Base-by-base conservation (phyloP, 306 rosid species). In the Canavalia gladiata region DNA sequence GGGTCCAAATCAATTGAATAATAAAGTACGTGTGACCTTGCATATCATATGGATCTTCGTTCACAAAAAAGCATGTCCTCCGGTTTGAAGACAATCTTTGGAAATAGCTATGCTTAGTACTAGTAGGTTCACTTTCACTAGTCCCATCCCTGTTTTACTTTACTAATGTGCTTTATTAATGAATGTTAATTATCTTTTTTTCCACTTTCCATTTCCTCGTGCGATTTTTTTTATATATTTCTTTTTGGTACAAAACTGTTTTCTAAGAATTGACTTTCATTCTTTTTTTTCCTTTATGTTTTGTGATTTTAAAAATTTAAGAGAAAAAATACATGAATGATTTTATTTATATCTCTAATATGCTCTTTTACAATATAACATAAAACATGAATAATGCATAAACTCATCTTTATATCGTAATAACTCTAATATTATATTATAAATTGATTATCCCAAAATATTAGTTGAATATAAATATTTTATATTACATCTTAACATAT, bases 61-160 rank as follows among this genome's bases (percentile, higher is more conserved):
- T 50, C 25, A 54, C n/a, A 12, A 1, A 39, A 66, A 56, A 37
- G 47, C 80, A n/a, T 72, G 83, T 82, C 76, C 35, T 67, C 72
- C 33, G 31, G 5, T 68, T 34, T 58, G 42, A 82, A 5, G 85
- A 68, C 83, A 72, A 35, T 43, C 31, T 58, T 69, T 11, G 43
- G 28, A 52, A 31, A 34, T 55, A 29, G 67, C 10, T 52, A 47
- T 47, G 37, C 29, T 81, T 59, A 37, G 41, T 37, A 42, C 31
- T 54, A 8, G 60, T 42, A 70, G 46, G 37, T 54, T 77, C 82
- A 10, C 70, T 65, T 59, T 60, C 49, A 6, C 68, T n/a, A 4
- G 31, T 47, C 70, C 13, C 55, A 60, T 68, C 37, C 11, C 18
- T 28, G n/a, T 33, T 74, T 63, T 45, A 28, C 70, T 54, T 28